These are phyloP conservation scores for Strobilomyces dryophilus DNA, from an alignment of 768 basidiomycete genomes.

Conservation along the genomic window DNA sequence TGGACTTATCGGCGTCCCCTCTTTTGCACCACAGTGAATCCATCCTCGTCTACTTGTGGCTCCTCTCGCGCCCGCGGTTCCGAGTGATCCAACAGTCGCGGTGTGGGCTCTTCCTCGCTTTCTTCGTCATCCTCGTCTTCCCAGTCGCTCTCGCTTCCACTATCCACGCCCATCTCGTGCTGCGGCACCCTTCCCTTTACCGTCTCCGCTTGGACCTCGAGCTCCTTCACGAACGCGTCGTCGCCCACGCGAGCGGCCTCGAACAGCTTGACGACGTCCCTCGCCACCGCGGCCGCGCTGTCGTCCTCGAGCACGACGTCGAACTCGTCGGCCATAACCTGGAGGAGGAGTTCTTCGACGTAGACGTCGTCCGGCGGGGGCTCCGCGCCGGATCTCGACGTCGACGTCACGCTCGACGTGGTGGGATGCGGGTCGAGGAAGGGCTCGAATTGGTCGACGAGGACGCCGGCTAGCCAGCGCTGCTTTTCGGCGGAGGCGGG, in stretches of 20 bases:
- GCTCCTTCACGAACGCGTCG: conserved; percentile 47
- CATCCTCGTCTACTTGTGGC: conserved; percentile 86
- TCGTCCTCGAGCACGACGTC: conserved; percentile 82
- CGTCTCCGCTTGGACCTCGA: conserved; percentile 62
- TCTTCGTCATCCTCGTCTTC: conserved; percentile 37
- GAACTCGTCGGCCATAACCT: conserved; percentile 86
- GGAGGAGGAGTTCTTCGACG: conserved; percentile 75
- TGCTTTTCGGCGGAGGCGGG: conserved; percentile 67
- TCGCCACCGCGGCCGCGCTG: conserved; percentile 69
- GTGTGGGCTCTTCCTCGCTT: conserved; percentile 48
- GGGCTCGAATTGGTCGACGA: conserved; percentile 76
- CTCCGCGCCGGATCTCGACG: not conserved
- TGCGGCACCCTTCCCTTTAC: conserved; percentile 53
- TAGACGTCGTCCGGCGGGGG: conserved; percentile 60
- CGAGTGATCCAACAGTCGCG: conserved; percentile 47
- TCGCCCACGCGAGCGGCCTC: conserved; percentile 44
- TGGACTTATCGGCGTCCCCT: conserved; percentile 42
- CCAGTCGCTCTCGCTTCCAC: conserved; percentile 38
- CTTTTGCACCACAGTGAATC: conserved; percentile 76
- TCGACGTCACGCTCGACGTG: too few species aligned
- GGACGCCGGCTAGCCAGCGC: conserved; percentile 77
- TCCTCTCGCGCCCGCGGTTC: conserved; percentile 39
- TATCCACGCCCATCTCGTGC: conserved; percentile 39
- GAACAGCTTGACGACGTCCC: conserved; percentile 71
- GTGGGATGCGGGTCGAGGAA: conserved; percentile 32